Evolutionary conservation across 495 filamentous ascomycete genomes (phyloP), one percentile per base, ranked within the genome.

Genomic region (Xylaria scruposa): DNA sequence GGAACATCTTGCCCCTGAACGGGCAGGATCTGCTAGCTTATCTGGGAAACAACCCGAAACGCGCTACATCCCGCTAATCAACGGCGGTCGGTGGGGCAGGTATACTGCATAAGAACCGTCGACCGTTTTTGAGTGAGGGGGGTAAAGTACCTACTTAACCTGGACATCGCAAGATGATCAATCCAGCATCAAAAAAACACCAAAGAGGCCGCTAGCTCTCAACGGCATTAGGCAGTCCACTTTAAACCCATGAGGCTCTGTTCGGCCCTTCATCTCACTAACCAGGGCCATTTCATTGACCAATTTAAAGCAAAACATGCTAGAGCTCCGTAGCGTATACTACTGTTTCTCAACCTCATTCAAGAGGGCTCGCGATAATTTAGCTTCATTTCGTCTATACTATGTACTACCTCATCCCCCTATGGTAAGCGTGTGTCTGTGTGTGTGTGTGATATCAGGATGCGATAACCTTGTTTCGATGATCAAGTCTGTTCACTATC

Each of bases 231-330:
- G 3, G 38, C 15, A 36, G 19, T 40, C 44, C 38, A 63, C 44
- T 44, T 42, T 31, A 31, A 26, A 40, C 60, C 33, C 38, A 42
- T 40, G 60, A 38, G 60, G 60, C 60, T 63, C 60, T 63, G 36
- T 44, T 49, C 62, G 42, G 42, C 3, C 42, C 62, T 65, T 65
- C 15, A 40, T 21, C 44, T 53, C 46, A 26, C 4, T 3, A 19
- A 38, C 44, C 29, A 21, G 63, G 26, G 29, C 42, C 42, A 66
- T 53, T 38, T 36, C 63, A 66, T 66, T 49, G 17, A 36, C 38
- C 64, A 67, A 67, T 67, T 67, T 53, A 67, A 67, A 53, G 64
- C 64, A 67, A 67, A 63, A 40, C 60, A 63, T 63, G 38, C 60
- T 17, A 42, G 36, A 24, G 24, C 59, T n/a, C n/a, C 7, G 1